Evolutionary conservation across 345 rosid species (phyloP), one percentile per base, ranked within the genome.

Genomic region (Rhodamnia rubescens): DNA sequence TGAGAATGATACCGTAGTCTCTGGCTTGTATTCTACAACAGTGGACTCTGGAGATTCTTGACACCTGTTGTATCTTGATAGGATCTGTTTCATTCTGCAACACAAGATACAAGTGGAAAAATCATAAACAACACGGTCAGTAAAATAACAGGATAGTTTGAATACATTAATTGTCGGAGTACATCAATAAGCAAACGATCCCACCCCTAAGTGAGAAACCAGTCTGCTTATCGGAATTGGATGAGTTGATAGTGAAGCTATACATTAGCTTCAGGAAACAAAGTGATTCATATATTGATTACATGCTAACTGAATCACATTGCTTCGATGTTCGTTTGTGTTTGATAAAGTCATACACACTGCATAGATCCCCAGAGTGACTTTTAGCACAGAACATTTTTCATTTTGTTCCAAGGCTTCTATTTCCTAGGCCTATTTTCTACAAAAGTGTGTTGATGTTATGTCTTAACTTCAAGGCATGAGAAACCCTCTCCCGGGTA

Each of bases 61-160:
- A 88, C 91, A 89, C 83, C 93, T 96, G 55, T 87, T 87, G 85
- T 96, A 95, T 92, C 97, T 95, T 40, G 90, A 83, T 86, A 96
- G 93, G 40, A 94, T 96, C 90, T 87, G 90, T 91, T 92, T 95
- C 98, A 96, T 96, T 22, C 98, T 95, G 90, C 89, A 85, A 61
- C 82, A 53, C 84, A 21, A 53, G 83, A 24, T 69, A 81, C 83
- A 51, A 50, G 47, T 69, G 7, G 80, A 69, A 69, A 69, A 69
- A 9, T 69, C 29, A 86, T 81, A 4, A 83, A 54, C 22, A 88
- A 56, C 57, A 81, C 53, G 24, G 54, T 53, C 74, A 36, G 3
- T 36, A 18, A 36, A 69, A 36, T 36, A 4, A 69, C 47, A 6
- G 56, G 57, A 82, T 53, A 82, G 16, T 27, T 27, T 69, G 80